Evolutionary conservation across 2,329 filamentous ascomycete genomes (phyloP), one percentile per base, ranked within the genome.

Genomic region (Xylariaceae sp.): DNA sequence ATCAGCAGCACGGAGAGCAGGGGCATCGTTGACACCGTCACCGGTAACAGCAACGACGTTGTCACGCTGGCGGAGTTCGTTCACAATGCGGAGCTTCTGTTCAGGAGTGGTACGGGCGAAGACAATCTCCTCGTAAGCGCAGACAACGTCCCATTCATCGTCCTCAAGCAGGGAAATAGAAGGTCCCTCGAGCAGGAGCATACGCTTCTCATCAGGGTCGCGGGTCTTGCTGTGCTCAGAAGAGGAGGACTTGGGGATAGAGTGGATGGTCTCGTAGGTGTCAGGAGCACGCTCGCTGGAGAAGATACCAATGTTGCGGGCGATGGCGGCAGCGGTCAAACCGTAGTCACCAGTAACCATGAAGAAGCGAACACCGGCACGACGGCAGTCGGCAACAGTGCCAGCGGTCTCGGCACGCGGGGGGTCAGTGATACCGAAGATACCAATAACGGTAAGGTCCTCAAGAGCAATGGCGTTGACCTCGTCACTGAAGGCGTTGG

Each of bases 31-130:
- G 65, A 89, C 86, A 65, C 87, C 87, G 59, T 90, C 87, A 65
- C 87, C 87, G 39, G 87, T 90, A 85, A 90, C 89, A 64, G 86
- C 86, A 65, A 84, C 87, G 72, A 88, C 89, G 2, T 80, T 80
- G 59, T 82, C 80, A 57, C 87, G 82, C 39, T 87, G 80, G 66
- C 88, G 86, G 89, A 79, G 13, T 86, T 86, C 69, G 88, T 84
- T 58, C 89, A 86, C 82, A 89, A 87, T 63, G 86, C 80, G 11
- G 88, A 86, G 72, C 89, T 90, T 42, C 86, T 89, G 57, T 83
- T 76, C 2, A 87, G 87, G 51, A 84, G 86, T 71, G 87, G 89
- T 59, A 42, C 87, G 79, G 59, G 87, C 87, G 52, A 89, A 80
- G 2, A 90, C 87, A 9, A 89, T 75, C 0, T 87, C 87, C 1